phyloP scores from a whole-genome alignment of 306 rosid genomes.

The Citrullus amarus region DNA sequence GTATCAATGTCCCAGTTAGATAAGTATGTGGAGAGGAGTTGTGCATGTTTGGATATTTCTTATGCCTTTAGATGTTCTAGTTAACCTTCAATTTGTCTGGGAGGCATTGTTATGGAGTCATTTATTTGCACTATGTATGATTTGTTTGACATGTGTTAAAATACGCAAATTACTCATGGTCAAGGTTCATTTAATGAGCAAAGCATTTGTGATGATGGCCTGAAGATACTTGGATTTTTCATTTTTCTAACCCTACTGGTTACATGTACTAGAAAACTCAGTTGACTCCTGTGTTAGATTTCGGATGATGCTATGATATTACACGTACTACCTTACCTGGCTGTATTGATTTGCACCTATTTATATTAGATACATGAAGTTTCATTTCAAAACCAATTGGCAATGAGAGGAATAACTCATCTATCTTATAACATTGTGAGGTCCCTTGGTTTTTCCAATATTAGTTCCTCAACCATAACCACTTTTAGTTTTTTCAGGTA shows the following conservation, averaged over 20 bases:
- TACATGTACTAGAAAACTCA: background rate
- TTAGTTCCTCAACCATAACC: background rate
- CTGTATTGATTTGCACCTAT: background rate
- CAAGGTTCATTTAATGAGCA: background rate
- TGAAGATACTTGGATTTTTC: background rate
- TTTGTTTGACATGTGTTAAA: background rate
- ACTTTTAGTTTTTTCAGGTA: background rate
- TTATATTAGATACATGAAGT: too few relatives aligned
- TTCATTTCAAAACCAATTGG: too few relatives aligned
- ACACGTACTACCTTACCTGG: background rate
- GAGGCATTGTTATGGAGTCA: background rate
- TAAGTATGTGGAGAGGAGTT: background rate
- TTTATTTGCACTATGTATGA: background rate
- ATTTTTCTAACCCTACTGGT: background rate
- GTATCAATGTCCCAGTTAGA: background rate
- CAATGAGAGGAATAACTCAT: too few relatives aligned
- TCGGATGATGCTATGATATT: background rate
- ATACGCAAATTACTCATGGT: background rate
- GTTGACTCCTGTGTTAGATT: background rate
- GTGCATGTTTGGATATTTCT: background rate
- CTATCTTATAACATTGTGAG: too few relatives aligned
- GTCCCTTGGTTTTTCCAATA: too few relatives aligned
- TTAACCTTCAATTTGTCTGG: background rate
- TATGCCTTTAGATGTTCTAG: background rate
- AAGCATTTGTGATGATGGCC: background rate